Conservation (phyloP, 257 asterid species). For the Cruciata laevipes region DNA sequence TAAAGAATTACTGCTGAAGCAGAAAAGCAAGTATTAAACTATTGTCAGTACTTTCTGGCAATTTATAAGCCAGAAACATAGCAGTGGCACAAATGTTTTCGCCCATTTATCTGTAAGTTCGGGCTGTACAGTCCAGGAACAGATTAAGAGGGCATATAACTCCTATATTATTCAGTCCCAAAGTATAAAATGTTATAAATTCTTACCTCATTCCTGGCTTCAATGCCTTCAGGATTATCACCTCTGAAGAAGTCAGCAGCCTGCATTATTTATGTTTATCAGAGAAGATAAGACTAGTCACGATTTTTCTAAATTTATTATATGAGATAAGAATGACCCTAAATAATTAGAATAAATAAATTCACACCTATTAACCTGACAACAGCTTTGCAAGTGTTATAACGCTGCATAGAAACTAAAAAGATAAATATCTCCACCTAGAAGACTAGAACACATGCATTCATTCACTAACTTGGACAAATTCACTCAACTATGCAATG, state of each 20-base stretch:
- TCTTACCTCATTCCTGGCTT: conserved; percentile 96
- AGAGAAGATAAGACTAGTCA: conserved; percentile 3
- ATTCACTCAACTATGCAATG: background rate
- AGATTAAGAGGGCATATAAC: too few relatives aligned
- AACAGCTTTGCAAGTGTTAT: background rate
- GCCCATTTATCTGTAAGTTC: too few relatives aligned
- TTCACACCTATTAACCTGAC: background rate
- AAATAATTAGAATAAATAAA: background rate
- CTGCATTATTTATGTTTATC: conserved; percentile 38
- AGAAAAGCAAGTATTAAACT: background rate
- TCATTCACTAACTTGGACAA: background rate
- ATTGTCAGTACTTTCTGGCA: background rate
- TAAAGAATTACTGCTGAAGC: background rate
- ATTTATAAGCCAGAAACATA: too few relatives aligned
- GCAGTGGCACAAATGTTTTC: too few relatives aligned
- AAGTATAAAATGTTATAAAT: conserved; percentile 7
- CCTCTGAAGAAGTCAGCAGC: conserved; percentile 95
- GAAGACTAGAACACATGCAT: too few relatives aligned
- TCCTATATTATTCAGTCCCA: too few relatives aligned
- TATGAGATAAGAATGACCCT: background rate
- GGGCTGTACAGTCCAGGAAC: too few relatives aligned
- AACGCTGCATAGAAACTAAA: too few relatives aligned
- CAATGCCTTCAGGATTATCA: conserved; percentile 93
- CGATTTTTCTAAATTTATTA: background rate
- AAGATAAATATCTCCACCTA: background rate